Base-by-base conservation (phyloP, 345 rosid species). In the Excoecaria cochinchinensis region DNA sequence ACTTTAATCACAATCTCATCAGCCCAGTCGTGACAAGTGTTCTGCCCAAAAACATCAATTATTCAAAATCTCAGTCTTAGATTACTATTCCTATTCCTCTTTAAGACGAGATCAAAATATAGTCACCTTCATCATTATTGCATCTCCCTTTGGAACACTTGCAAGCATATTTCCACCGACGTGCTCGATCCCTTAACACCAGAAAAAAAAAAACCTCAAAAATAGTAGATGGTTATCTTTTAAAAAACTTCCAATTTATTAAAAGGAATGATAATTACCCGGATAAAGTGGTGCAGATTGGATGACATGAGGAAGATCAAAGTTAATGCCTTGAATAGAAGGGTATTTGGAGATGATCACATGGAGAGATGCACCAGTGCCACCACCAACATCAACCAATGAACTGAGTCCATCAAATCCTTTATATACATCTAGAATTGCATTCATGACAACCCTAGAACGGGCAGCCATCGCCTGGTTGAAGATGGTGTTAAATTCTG, bases 311-410 rank as follows among this genome's bases (percentile, higher is more conserved):
- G 83, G 86, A 67, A 87, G 52, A 69, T 89, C 90, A 69, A 82
- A 89, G 61, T 91, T 86, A 8, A 89, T 86, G 14, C 83, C 91
- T 13, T 75, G 82, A 3, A 88, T 82, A 0, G 78, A 74, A 19
- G 91, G 91, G 52, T 84, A 76, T 47, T 81, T 84, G 13, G 86
- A 76, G 51, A 82, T 19, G n/a, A 85, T 78, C 70, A 82, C 71
- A n/a, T 76, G 48, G 46, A 86, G 82, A 61, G 48, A 67, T 56
- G 67, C 64, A 3, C 84, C 87, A 1, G 71, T 60, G 8, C 89
- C 87, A 0, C 91, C 87, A 0, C 73, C 91, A 21, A 87, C 83
- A 76, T 85, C 87, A 22, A 84, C 76, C 2, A 86, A 48, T 0
- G 81, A 36, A 4, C 6, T 50, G 0, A 86, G 19, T 0, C 70